Base-by-base conservation (phyloP, 805 yeast genomes). In the Wickerhamiella cacticola region DNA sequence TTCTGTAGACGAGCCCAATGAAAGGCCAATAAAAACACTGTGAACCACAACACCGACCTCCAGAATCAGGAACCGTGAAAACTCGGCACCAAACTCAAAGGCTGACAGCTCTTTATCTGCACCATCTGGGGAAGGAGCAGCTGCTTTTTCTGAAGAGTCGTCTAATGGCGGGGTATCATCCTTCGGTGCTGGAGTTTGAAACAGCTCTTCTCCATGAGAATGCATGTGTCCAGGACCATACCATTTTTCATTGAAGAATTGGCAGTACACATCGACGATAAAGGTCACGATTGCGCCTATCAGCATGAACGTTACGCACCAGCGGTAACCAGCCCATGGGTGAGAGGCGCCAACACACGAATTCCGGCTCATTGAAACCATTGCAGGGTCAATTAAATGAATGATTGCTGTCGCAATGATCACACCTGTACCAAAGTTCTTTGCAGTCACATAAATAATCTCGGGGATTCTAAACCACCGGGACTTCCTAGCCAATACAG, bases 31-130 rank as follows among this genome's bases (percentile, higher is more conserved):
- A 64, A 82, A 76, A 2, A 82, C 79, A 2, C 87, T 80, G 64
- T 82, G 89, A 68, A 82, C 79, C 13, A 81, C 61, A 38, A 81
- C 72, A 51, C 89, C 89, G 53, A 80, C 79, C 61, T 81, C 89
- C 50, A 82, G 68, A 13, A 79, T 71, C 40, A 78, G 60, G 43
- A 78, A 68, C 1, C 75, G 73, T 33, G 65, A 63, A 42, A 72
- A 53, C 56, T 69, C 71, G 2, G 58, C 38, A 31, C 53, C 49
- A 49, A 60, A 63, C 13, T 50, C 56, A 21, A 39, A 39, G 23
- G 23, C 21, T 12, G 43, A 12, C 21, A 23, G 29, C 19, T 13
- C 42, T 7, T 21, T 6, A 4, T 15, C 42, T 21, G 5, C 15
- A 13, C n/a, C 15, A 29, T 29, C 15, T 29, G 5, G n/a, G n/a